Evolutionary conservation across 1,284 basidiomycete genomes (phyloP).

Genomic region (Melanopsichium pennsylvanicum): DNA sequence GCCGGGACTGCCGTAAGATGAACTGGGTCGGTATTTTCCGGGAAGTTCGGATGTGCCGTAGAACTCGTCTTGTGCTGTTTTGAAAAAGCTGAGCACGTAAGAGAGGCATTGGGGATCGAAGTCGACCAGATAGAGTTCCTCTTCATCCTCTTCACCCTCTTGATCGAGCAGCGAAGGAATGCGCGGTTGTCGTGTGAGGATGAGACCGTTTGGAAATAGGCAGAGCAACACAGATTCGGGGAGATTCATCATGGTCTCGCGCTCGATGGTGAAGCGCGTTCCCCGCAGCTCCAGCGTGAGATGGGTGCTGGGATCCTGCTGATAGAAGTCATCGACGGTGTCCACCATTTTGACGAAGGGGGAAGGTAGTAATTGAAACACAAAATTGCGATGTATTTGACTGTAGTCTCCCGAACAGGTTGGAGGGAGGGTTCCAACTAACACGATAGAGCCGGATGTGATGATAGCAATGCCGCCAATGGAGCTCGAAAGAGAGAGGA

Average conservation of each 20-base stretch:
- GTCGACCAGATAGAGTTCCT: constrained; percentile 93
- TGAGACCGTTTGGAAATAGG: constrained; percentile 95
- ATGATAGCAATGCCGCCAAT: too few species aligned
- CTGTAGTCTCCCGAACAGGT: too few species aligned
- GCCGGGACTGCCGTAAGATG: constrained; percentile 21
- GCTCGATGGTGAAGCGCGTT: constrained; percentile 89
- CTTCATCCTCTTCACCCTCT: constrained; percentile 75
- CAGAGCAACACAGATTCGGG: constrained; percentile 96
- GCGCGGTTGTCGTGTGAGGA: constrained; percentile 84
- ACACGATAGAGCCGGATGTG: too few species aligned
- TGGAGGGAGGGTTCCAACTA: too few species aligned
- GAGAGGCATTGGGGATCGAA: constrained; percentile 97
- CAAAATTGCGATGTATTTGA: too few species aligned
- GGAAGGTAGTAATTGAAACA: not conserved
- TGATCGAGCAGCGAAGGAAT: constrained; percentile 54
- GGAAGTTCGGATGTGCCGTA: constrained; percentile 82
- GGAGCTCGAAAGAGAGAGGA: not conserved
- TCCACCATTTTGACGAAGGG: constrained; percentile 34
- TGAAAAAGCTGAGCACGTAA: constrained; percentile 91
- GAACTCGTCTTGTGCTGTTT: constrained; percentile 83
- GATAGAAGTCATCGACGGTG: constrained; percentile 31
- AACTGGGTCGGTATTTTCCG: constrained; percentile 77
- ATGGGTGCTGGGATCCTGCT: constrained; percentile 69
- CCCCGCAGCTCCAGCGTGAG: constrained; percentile 92
- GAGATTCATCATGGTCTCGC: constrained; percentile 97